Percentiles rank a stretch among this genome's conserved stretches.
Evolutionary conservation across 257 asterid species (phyloP).

Genomic region (Osmanthus fragrans): DNA sequence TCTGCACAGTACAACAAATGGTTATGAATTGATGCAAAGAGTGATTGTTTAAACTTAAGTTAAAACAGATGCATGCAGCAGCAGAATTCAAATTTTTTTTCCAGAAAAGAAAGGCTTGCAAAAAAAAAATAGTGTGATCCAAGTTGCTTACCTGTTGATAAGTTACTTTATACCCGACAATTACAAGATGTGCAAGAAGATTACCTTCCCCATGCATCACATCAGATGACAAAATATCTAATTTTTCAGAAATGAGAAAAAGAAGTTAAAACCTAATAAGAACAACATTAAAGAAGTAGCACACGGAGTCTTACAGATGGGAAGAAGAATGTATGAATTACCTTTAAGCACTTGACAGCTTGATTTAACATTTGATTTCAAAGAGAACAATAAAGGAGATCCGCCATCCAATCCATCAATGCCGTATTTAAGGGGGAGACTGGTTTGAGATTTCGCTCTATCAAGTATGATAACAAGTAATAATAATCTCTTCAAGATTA

Average conservation of each 20-base stretch:
- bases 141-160: constrained; percentile 76
- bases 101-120: constrained; percentile 2
- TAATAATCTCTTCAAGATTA: constrained; percentile 85
- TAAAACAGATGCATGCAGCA: neutral
- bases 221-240: constrained; percentile 82
- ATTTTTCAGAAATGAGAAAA: constrained; percentile 12
- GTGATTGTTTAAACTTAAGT: neutral
- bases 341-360: constrained; percentile 81
- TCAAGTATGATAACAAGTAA: constrained; percentile 83
- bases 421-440: constrained; percentile 89
- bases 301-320: constrained; percentile 15
- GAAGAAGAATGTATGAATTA: constrained; percentile 32
- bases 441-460: constrained; percentile 73
- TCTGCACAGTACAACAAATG: constrained; percentile 45
- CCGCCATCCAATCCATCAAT: constrained; percentile 98
- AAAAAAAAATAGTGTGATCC: constrained; percentile 1
- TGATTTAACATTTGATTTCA: constrained; percentile 65
- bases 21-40: neutral
- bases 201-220: constrained; percentile 99
- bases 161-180: constrained; percentile 79
- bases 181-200: constrained; percentile 78
- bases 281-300: constrained; percentile 25
- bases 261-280: constrained; percentile 16
- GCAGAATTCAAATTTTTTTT: neutral
- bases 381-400: constrained; percentile 78